Evolutionary conservation across 257 asterid species (phyloP).

Genomic region (Penstemon eatonii): DNA sequence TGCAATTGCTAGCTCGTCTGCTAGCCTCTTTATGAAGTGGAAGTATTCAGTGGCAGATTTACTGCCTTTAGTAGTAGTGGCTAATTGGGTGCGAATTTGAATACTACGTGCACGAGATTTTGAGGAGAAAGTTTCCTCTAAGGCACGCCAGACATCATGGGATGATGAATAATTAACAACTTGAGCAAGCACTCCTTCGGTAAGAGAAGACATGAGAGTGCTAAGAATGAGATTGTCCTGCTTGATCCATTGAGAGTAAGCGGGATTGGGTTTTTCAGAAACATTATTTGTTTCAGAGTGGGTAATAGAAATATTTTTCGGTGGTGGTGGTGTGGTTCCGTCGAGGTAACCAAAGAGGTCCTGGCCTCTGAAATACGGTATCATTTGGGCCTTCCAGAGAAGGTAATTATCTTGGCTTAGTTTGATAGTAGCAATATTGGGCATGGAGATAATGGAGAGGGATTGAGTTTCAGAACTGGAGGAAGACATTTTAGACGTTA

Average conservation of each 20-base stretch:
- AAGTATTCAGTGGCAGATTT: neutral
- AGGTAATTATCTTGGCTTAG: neutral
- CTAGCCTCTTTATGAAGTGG: neutral
- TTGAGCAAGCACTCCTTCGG: neutral
- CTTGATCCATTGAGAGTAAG: neutral
- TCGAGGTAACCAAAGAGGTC: no score
- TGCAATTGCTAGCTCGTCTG: neutral
- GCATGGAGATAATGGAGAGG: neutral
- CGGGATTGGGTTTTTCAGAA: neutral
- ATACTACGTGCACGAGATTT: neutral
- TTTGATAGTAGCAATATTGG: neutral
- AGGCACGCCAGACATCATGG: neutral
- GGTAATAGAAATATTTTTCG: no score
- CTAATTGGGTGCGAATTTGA: neutral
- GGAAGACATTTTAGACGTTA: no score
- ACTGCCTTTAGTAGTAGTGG: neutral
- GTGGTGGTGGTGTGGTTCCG: no score
- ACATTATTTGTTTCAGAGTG: no score
- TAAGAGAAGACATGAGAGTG: neutral
- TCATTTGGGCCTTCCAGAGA: neutral
- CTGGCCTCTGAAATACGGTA: no score
- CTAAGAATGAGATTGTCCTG: slow-evolving; percentile 5
- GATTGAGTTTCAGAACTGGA: no score
- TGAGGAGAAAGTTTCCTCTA: neutral
- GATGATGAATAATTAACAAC: neutral